Evolutionary conservation across 78 protist species (phyloP).

Genomic region (Guillardia theta): DNA sequence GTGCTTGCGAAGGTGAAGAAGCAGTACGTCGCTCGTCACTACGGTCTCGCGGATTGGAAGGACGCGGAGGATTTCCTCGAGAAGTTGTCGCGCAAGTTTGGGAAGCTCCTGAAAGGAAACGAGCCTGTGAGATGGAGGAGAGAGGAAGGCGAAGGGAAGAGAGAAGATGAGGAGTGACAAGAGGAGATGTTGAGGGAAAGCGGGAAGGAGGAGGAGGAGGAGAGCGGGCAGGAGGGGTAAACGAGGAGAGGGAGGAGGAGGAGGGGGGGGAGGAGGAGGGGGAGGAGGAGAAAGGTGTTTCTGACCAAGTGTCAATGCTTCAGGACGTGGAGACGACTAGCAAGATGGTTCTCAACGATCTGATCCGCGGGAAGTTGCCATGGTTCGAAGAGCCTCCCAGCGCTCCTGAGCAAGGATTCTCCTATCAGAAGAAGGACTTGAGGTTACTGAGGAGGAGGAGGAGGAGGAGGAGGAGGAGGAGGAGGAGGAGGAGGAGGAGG

Average conservation of each 20-base stretch:
- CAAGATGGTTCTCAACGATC: not conserved
- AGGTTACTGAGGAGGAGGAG: not conserved
- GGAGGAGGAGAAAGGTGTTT: no score
- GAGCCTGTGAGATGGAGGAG: no score
- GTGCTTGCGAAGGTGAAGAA: slow-evolving; percentile 50
- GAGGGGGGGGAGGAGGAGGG: no score
- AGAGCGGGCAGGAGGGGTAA: no score
- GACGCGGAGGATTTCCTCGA: slow-evolving; percentile 70
- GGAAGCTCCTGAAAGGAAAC: not conserved
- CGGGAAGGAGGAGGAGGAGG: no score
- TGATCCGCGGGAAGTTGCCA: not conserved
- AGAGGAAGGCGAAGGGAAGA: no score
- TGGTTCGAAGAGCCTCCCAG: not conserved
- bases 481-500: not conserved
- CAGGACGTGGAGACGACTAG: not conserved
- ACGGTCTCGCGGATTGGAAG: slow-evolving; percentile 75
- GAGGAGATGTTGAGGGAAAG: no score
- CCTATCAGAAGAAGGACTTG: not conserved
- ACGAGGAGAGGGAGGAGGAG: no score
- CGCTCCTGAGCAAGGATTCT: not conserved
- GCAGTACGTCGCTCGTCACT: slow-evolving; percentile 76
- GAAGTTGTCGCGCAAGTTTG: slow-evolving; percentile 2
- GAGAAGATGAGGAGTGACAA: no score
- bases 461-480: not conserved
- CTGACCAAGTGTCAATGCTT: no score